A percentile compares a stretch with the other conserved stretches of the same genome.
Conservation (phyloP, 2,329 filamentous ascomycete species). For the Penicillium sp. region DNA sequence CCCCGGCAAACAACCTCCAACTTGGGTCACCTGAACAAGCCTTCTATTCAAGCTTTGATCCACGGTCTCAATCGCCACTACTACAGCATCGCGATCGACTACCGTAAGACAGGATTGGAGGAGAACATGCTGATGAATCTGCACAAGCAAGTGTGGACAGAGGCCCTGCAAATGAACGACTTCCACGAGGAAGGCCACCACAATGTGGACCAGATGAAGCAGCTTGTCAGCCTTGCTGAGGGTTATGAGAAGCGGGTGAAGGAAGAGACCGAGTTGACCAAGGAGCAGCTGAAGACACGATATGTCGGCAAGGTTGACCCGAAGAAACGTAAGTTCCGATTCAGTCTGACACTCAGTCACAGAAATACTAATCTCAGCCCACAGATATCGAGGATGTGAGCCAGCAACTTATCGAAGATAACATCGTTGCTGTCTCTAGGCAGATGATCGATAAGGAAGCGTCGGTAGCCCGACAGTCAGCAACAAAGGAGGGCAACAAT, state of each 20-base stretch:
- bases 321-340: conserved; percentile 73
- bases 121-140: conserved; percentile 99
- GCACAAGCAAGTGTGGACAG: conserved; percentile 99
- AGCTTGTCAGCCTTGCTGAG: conserved; percentile 84
- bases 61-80: conserved; percentile 98
- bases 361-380: conserved; percentile 21
- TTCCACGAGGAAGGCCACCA: conserved; percentile 80
- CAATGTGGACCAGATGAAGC: conserved; percentile 85
- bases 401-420: conserved; percentile 96
- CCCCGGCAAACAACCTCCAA: conserved; percentile 97
- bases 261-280: conserved; percentile 95
- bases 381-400: conserved; percentile 88
- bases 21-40: conserved; percentile 96
- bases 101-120: conserved; percentile 93
- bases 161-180: conserved; percentile 94
- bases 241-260: conserved; percentile 99
- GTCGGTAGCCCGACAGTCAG: conserved; percentile 70
- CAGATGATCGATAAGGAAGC: conserved; percentile 99
- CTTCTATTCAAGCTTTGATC: conserved; percentile 98
- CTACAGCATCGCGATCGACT: conserved; percentile 98
- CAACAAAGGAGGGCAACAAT: conserved; percentile 46
- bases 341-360: not conserved
- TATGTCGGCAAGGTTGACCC: conserved; percentile 99
- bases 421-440: conserved; percentile 95
- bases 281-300: conserved; percentile 96